Evolutionary conservation across 2,329 filamentous ascomycete species (phyloP).

Genomic region (Alternaria sp.): DNA sequence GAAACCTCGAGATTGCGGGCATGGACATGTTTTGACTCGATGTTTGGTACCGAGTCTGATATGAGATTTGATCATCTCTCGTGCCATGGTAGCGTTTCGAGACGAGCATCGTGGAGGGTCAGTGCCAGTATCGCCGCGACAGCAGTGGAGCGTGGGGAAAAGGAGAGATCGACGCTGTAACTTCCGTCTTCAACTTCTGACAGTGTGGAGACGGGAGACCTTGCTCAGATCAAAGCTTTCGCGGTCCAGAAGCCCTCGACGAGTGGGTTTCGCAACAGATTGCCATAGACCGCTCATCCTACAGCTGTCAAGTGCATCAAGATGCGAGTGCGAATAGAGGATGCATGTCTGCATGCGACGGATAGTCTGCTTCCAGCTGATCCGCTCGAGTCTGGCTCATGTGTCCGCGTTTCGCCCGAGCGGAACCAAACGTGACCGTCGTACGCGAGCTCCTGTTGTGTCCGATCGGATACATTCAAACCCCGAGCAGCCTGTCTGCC

Average conservation of each 20-base stretch:
- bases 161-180: conserved; percentile 23
- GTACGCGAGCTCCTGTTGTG: conserved; percentile 1
- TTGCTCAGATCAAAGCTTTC: conserved; percentile 16
- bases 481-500: conserved; percentile 8
- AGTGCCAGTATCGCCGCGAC: conserved; percentile 4
- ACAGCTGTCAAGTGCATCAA: neutral
- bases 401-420: conserved; percentile 32
- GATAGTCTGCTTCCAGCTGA: conserved; percentile 11
- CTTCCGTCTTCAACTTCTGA: conserved; percentile 15
- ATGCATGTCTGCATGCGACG: conserved; percentile 1
- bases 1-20: neutral
- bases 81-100: conserved; percentile 18
- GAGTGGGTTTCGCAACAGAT: conserved; percentile 1
- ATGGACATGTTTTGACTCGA: neutral
- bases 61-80: conserved; percentile 6
- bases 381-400: conserved; percentile 11
- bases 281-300: conserved; percentile 3
- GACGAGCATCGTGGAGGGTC: conserved; percentile 3
- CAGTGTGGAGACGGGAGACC: conserved; percentile 22
- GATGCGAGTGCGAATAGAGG: neutral
- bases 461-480: conserved; percentile 12
- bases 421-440: conserved; percentile 17
- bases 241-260: conserved; percentile 7
- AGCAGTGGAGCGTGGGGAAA: conserved; percentile 18
- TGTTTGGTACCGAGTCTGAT: neutral